Conservation (phyloP, 805 yeast species). For the Candida taoyuanica region DNA sequence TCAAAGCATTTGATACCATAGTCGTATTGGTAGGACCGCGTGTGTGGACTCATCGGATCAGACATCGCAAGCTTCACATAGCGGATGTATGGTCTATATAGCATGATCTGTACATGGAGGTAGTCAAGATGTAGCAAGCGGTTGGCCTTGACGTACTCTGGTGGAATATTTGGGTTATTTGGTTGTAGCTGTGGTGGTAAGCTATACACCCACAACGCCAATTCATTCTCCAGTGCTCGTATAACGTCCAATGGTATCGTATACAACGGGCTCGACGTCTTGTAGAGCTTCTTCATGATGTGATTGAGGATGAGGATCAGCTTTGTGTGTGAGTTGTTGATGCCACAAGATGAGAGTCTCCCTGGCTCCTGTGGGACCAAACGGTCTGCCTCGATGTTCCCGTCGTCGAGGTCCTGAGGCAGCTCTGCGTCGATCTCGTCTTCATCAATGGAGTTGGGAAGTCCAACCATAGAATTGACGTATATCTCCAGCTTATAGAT, state of each 20-base stretch:
- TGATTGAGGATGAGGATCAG: constrained; percentile 65
- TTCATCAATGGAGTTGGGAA: constrained; percentile 71
- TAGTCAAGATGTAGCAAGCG: constrained; percentile 68
- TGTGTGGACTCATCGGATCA: constrained; percentile 31
- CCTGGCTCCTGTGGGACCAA: constrained; percentile 31
- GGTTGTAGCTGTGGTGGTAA: constrained; percentile 69
- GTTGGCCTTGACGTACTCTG: constrained; percentile 64
- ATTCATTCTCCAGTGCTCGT: constrained; percentile 62
- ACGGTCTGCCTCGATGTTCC: constrained; percentile 43
- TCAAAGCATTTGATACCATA: constrained; percentile 82
- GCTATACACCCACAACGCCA: constrained; percentile 68
- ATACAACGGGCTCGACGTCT: constrained; percentile 40
- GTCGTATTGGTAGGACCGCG: constrained; percentile 44
- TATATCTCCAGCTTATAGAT: constrained; percentile 88
- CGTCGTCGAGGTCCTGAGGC: constrained; percentile 83
- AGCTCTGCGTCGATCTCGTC: constrained; percentile 85
- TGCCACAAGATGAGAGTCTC: constrained; percentile 36
- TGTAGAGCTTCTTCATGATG: constrained; percentile 70
- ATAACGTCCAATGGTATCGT: constrained; percentile 43
- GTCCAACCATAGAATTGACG: constrained; percentile 82
- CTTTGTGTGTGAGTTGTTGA: constrained; percentile 82
- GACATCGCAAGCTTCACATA: constrained; percentile 33
- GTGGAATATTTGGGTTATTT: constrained; percentile 32
- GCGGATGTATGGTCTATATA: constrained; percentile 89
- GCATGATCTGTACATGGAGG: constrained; percentile 75